Base-by-base conservation (phyloP, 2,329 filamentous ascomycete species). In the Aspergillus thermomutatus region DNA sequence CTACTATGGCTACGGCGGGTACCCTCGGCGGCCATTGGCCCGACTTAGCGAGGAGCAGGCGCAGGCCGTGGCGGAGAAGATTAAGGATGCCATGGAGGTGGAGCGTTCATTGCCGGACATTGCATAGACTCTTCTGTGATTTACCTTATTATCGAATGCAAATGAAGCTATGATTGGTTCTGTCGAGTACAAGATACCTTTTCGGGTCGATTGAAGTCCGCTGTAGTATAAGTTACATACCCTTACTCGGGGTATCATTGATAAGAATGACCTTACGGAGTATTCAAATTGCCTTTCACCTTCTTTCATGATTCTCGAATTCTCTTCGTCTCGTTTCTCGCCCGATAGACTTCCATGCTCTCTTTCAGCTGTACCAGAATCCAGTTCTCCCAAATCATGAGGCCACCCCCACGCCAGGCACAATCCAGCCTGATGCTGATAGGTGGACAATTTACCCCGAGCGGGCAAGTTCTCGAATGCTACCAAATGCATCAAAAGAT, bases 1-100 rank as follows among this genome's bases (percentile, higher is more conserved):
- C 65, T 91, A 91, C 74, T 93, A 86, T 72, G 90, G 91, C 48
- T 96, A 95, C 71, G 91, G 91, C 40, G 91, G 90, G 1, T 87
- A 85, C 72, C 89, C 90, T 2, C 83, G 91, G 58, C 81, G 83
- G 65, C 91, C 91, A 28, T 60, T 76, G 58, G 67, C 53, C 40
- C 66, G 73, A 53, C 62, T 75, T 48, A 70, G 61, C 34, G 69
- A 69, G 50, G 65, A 60, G 7, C 66, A 73, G 55, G 64, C 63
- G 9, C 59, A 71, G 62, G 60, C 58, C 8, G 56, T 76, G 28
- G 70, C 69, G 10, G 66, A 67, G 52, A 67, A 69, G 54, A 72
- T 75, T 40, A 70, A 72, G 64, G 63, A 68, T 41, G 69, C 71
- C 8, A 64, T 76, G 64, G 68, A 69, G 45, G 64, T 74, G 50